A percentile compares a stretch with the other conserved stretches of the same genome.
phyloP scores from a whole-genome alignment of 2,329 filamentous ascomycete species.

The Diaporthe batatas region DNA sequence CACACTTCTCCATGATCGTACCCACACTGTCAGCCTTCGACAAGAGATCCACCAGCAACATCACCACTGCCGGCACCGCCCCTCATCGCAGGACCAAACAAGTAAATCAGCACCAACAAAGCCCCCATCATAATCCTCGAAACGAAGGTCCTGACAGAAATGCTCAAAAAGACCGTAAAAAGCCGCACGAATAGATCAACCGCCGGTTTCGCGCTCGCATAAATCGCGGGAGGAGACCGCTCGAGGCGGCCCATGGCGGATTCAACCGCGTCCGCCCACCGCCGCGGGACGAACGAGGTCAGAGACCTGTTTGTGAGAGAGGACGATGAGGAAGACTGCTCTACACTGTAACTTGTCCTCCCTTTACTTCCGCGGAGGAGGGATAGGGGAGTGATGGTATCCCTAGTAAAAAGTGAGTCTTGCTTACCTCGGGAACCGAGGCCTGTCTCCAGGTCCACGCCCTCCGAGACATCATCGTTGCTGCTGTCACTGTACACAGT shows the following conservation, averaged over 20 bases:
- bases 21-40: neutral
- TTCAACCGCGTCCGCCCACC: slow-evolving; percentile 32
- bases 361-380: neutral
- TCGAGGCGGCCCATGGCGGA: slow-evolving; percentile 35
- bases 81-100: slow-evolving; percentile 29
- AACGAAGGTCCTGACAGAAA: slow-evolving; percentile 42
- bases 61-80: neutral
- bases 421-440: slow-evolving; percentile 32
- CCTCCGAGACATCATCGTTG: slow-evolving; percentile 28
- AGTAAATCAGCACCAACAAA: slow-evolving; percentile 40
- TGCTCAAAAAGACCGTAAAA: slow-evolving; percentile 38
- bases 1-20: neutral
- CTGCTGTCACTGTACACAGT: neutral
- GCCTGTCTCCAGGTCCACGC: slow-evolving; percentile 41
- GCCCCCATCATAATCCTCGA: slow-evolving; percentile 41
- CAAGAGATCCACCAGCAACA: neutral
- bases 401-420: neutral
- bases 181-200: slow-evolving; percentile 31
- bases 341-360: neutral
- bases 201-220: slow-evolving; percentile 38
- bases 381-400: neutral
- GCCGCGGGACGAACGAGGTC: slow-evolving; percentile 32
- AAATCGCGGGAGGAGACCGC: slow-evolving; percentile 5
- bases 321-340: slow-evolving; percentile 24
- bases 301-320: slow-evolving; percentile 33